Evolutionary conservation across 495 filamentous ascomycete species (phyloP).

Genomic region (Penicillium herquei): DNA sequence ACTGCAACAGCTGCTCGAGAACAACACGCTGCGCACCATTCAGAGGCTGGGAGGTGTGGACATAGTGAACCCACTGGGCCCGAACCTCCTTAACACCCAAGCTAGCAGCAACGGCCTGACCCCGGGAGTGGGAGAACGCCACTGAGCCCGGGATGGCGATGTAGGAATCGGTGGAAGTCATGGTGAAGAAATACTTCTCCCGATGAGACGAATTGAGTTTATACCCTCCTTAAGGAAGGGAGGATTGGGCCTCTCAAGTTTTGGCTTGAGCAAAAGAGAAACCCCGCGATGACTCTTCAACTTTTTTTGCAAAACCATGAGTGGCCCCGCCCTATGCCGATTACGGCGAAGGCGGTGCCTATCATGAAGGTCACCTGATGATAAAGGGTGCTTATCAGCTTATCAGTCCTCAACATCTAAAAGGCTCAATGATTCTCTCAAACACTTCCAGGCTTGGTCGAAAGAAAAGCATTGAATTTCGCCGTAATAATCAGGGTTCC

Average conservation of each 20-base stretch:
- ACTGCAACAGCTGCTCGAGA: constrained; percentile 60
- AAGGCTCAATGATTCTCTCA: not conserved
- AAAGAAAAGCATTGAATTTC: no score
- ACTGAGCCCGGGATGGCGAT: constrained; percentile 52
- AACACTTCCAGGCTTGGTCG: no score
- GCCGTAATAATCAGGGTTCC: no score
- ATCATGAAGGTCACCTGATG: constrained; percentile 23
- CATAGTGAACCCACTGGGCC: constrained; percentile 65
- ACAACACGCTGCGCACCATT: constrained; percentile 42
- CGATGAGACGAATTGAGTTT: constrained; percentile 9
- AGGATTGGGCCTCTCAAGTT: constrained; percentile 30
- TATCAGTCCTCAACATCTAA: not conserved
- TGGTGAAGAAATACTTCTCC: constrained; percentile 23
- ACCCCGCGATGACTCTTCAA: constrained; percentile 26
- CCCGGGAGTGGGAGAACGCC: constrained; percentile 55
- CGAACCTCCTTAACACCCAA: constrained; percentile 56
- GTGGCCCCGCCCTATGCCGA: constrained; percentile 29
- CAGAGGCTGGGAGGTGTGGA: constrained; percentile 45
- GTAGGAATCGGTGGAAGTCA: constrained; percentile 39
- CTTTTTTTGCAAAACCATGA: constrained; percentile 24
- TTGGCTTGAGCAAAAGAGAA: constrained; percentile 24
- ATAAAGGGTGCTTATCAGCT: constrained; percentile 5
- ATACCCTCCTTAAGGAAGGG: constrained; percentile 20
- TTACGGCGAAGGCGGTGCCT: constrained; percentile 16
- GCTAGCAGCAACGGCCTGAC: constrained; percentile 46